These are phyloP conservation scores for Coniosporium uncinatum DNA, from an alignment of 2,329 filamentous ascomycete genomes.

Conservation along the genomic window DNA sequence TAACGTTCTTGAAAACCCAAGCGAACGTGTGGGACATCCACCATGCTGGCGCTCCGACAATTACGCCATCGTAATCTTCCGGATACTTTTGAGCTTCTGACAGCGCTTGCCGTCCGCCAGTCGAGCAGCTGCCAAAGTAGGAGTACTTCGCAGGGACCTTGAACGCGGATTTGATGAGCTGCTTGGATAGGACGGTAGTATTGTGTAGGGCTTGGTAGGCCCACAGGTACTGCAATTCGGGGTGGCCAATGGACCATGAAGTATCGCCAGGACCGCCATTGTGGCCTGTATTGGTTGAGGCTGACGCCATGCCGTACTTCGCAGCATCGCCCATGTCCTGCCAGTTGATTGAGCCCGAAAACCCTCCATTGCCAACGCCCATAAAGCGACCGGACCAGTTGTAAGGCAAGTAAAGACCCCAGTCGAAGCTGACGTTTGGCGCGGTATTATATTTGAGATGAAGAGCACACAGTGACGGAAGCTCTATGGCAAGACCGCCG, in stretches of 20 bases:
- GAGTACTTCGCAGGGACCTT: conserved; percentile 14
- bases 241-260: conserved; percentile 26
- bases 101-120: conserved; percentile 25
- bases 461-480: not conserved
- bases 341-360: conserved; percentile 24
- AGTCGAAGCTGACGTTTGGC: not conserved
- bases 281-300: conserved; percentile 31
- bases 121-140: conserved; percentile 28
- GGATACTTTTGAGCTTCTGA: conserved; percentile 22
- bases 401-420: not conserved
- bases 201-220: conserved; percentile 24
- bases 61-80: conserved; percentile 27
- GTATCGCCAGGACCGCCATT: not conserved
- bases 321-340: conserved; percentile 10
- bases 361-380: conserved; percentile 33
- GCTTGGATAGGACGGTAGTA: conserved; percentile 8
- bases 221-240: conserved; percentile 15
- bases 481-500: not conserved
- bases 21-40: not conserved
- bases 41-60: conserved; percentile 12
- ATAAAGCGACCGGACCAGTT: conserved; percentile 30
- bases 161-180: not conserved
- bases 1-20: not conserved
- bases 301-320: conserved; percentile 28
- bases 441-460: not conserved